Base-by-base conservation (phyloP, 176 grass and related monocot species). In the Avena insularis region DNA sequence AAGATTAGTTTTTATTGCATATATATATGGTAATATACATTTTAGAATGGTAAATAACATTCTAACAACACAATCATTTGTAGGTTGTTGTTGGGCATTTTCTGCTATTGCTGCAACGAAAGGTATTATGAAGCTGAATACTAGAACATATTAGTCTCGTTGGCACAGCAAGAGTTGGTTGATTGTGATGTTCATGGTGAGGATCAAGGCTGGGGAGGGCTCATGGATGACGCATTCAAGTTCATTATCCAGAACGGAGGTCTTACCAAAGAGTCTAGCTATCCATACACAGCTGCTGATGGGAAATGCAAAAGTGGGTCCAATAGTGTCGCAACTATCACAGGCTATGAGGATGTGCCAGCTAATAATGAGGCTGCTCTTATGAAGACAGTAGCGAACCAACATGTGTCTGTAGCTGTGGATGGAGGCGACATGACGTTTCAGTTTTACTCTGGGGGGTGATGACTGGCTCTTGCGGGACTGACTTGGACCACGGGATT, bases 151-250 rank as follows among this genome's bases (percentile, higher is more conserved):
- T 88, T 93, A 0, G 19, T 89, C 49, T 93, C 86, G 3, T 49
- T 91, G 15, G 89, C 83, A 1, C 79, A 93, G 54, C 92, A 93
- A 71, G 89, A 93, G 16, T 51, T 93, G 0, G 84, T 91, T 80
- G 89, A 89, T 0, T 93, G 79, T 20, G 72, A 93, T 8, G 63
- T 82, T 12, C 58, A 85, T 33, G 86, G 83, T 1, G 46, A 83
- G 58, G 70, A 93, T 29, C 69, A 93, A 35, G 92, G 92, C 2
- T 93, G 86, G 6, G 86, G 88, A 4, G 88, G 92, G 3, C 56
- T 76, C 33, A 86, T 88, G 86, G 86, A 90, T 27, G 58, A 70
- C 0, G 86, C 92, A 62, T 93, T 91, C 79, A 75, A 93, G 27
- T 93, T 87, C 79, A 65, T 87, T 60, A 76, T 87, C 27, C 61